Evolutionary conservation across 495 filamentous ascomycete genomes (phyloP).

Genomic region (Tuber melanosporum): DNA sequence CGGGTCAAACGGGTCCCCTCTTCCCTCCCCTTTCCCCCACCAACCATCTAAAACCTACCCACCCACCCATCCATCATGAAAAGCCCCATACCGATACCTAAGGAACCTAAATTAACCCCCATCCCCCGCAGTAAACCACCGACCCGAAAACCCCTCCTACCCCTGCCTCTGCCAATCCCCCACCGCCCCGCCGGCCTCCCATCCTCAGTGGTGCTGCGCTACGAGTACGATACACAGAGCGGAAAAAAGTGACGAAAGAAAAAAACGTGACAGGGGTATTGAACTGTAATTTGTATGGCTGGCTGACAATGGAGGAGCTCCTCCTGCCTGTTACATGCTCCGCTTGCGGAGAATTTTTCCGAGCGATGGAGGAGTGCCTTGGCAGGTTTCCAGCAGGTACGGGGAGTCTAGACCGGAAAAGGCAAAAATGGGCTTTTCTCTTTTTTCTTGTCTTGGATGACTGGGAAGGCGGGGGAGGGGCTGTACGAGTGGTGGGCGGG

Average conservation of each 20-base stretch:
- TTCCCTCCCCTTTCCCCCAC: too few species aligned
- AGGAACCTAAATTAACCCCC: background rate
- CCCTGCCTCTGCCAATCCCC: background rate
- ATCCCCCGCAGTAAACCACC: background rate
- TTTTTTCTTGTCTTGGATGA: background rate
- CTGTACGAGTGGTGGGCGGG: background rate
- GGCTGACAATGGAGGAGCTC: background rate
- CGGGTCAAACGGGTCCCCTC: background rate
- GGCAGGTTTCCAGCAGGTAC: background rate
- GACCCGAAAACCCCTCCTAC: background rate
- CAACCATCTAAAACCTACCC: too few species aligned
- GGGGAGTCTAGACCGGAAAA: background rate
- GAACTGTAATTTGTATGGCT: background rate
- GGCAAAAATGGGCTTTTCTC: background rate
- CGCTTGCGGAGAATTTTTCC: slow-evolving; percentile 5
- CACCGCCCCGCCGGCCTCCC: slow-evolving; percentile 2
- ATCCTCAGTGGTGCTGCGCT: background rate
- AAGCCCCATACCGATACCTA: background rate
- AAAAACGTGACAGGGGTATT: background rate
- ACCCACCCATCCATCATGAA: background rate
- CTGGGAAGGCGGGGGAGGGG: background rate
- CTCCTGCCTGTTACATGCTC: background rate
- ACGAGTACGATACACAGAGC: background rate
- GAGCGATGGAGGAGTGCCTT: background rate
- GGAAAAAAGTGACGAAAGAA: background rate